Base-by-base conservation (phyloP, 2,329 filamentous ascomycete genomes). In the Fusarium paranaense region DNA sequence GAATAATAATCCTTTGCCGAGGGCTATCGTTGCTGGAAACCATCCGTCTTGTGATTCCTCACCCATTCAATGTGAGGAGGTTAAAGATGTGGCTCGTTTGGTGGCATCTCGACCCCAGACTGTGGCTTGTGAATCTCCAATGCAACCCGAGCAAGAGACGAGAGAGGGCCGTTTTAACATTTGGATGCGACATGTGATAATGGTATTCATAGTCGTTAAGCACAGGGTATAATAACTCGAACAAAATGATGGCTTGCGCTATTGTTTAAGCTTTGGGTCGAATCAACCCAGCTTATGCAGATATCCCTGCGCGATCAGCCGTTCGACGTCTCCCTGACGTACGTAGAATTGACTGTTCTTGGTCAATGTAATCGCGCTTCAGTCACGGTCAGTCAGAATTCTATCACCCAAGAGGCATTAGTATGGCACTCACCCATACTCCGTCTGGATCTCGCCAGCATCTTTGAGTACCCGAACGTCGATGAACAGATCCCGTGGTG, bases 301-400 rank as follows among this genome's bases (percentile, higher is more conserved):
- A 84, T 98, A 99, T 22, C 97, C 97, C 81, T 98, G 96, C 18
- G 95, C 90, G 79, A 99, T 98, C 77, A 99, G 83, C 60, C 95
- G 90, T 84, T 99, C 97, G 8, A 99, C 97, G 84, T 99, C 97
- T 27, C 95, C 96, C 80, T 98, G 95, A 56, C 96, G 91, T 42
- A 99, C 97, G 80, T 97, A 98, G 81, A 99, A 97, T 81, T 99
- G 97, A 80, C 95, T 98, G 83, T 99, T 98, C 84, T 97, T 98
- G 40, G 95, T 98, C 85, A 99, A 88, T 69, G 94, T 98, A 78
- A 99, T 98, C 14, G 95, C 94, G 18, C 95, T 98, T 77, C 74
- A 81, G 42, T 13, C 14, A 30, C 32, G 30, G 69, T 81, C 42
- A 81, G 78, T 59, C 37, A 25, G 52, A 25, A 37, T 52, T 42